Evolutionary conservation across 176 grass and related monocot genomes (phyloP).

Genomic region (Puya raimondii): DNA sequence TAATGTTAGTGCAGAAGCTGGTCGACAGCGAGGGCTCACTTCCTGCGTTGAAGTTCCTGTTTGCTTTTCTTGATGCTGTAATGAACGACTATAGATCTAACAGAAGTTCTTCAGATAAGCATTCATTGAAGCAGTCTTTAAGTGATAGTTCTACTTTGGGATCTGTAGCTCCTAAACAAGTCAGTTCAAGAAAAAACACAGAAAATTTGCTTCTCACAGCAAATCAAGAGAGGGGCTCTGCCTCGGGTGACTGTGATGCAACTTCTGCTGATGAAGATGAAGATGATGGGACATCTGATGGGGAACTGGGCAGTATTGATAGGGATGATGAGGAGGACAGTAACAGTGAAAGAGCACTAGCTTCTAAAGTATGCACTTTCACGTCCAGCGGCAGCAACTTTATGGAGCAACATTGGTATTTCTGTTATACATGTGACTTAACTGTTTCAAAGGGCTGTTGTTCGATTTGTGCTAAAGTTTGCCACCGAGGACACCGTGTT

Average conservation of each 20-base stretch:
- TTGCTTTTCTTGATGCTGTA: conserved; percentile 65
- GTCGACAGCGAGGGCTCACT: conserved; percentile 49
- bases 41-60: conserved; percentile 62
- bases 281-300: conserved; percentile 94
- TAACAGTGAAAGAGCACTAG: conserved; percentile 68
- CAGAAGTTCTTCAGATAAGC: conserved; percentile 42
- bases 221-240: conserved; percentile 48
- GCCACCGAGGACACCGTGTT: conserved; percentile 87
- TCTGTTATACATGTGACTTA: conserved; percentile 96
- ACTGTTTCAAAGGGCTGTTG: conserved; percentile 97
- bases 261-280: conserved; percentile 95
- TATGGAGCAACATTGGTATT: conserved; percentile 99
- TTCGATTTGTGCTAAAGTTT: conserved; percentile 89
- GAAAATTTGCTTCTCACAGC: conserved; percentile 54
- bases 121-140: conserved; percentile 51
- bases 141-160: conserved; percentile 39
- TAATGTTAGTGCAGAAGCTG: conserved; percentile 77
- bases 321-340: conserved; percentile 90
- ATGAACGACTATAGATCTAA: conserved; percentile 52
- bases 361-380: conserved; percentile 93
- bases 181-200: conserved; percentile 47
- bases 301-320: conserved; percentile 86
- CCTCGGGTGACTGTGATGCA: conserved; percentile 53
- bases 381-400: conserved; percentile 99
- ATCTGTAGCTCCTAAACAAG: conserved; percentile 48